Evolutionary conservation across 2,329 filamentous ascomycete genomes (phyloP).

Genomic region (Fusarium nematophilum): DNA sequence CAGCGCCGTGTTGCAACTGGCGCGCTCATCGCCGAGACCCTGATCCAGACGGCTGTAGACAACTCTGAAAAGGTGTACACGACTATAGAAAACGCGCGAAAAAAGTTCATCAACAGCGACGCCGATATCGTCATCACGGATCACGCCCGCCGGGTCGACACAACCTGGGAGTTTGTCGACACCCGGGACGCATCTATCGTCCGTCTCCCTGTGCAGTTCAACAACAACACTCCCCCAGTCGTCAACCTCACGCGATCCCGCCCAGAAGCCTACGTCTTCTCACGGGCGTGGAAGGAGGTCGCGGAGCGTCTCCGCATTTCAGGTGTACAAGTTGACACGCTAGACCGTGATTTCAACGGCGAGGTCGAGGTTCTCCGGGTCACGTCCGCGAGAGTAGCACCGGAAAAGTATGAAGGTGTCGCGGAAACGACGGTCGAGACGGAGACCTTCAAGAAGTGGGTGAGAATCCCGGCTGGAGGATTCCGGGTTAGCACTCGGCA

Average conservation of each 20-base stretch:
- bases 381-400: conserved; percentile 20
- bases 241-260: conserved; percentile 42
- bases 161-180: conserved; percentile 39
- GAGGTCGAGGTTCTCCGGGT: conserved; percentile 41
- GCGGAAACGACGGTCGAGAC: conserved; percentile 36
- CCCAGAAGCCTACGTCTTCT: conserved; percentile 45
- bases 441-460: conserved; percentile 13
- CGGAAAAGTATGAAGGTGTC: conserved; percentile 40
- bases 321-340: conserved; percentile 38
- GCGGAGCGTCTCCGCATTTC: conserved; percentile 36
- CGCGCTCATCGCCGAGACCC: conserved; percentile 35
- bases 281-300: conserved; percentile 38
- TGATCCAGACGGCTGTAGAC: conserved; percentile 42
- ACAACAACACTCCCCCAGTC: conserved; percentile 35
- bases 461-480: conserved; percentile 38
- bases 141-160: conserved; percentile 23
- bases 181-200: conserved; percentile 35
- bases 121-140: conserved; percentile 45
- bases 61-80: conserved; percentile 36
- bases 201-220: conserved; percentile 37
- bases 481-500: conserved; percentile 45
- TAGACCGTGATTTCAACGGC: conserved; percentile 30
- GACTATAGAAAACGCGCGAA: conserved; percentile 35
- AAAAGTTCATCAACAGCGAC: conserved; percentile 36
- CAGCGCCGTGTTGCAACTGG: conserved; percentile 40